A percentile compares a stretch with the other conserved stretches of the same genome.
These are phyloP conservation scores for Tremella mesenterica DNA, from an alignment of 768 basidiomycete species.

Conservation along the genomic window DNA sequence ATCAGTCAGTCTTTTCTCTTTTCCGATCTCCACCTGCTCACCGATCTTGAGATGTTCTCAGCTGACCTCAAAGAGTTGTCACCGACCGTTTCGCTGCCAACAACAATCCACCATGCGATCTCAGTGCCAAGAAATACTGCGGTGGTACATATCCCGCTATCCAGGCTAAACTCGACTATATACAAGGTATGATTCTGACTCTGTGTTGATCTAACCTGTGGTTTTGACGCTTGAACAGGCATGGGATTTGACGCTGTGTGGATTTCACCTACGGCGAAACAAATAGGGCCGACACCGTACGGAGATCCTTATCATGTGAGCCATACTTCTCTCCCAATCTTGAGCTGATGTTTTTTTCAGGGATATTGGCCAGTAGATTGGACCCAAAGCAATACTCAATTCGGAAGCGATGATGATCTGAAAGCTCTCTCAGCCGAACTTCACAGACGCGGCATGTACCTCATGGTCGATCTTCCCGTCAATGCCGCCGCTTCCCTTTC, in stretches of 20 bases:
- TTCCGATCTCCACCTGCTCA: not conserved
- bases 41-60: not conserved
- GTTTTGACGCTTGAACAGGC: constrained; percentile 33
- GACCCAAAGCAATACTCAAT: constrained; percentile 38
- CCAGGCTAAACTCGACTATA: constrained; percentile 42
- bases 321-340: not conserved
- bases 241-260: constrained; percentile 45
- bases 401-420: constrained; percentile 38
- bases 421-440: constrained; percentile 38
- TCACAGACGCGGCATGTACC: constrained; percentile 41
- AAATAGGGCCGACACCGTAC: constrained; percentile 29
- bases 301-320: constrained; percentile 44
- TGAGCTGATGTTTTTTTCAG: constrained; percentile 6
- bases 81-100: constrained; percentile 44
- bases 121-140: constrained; percentile 29
- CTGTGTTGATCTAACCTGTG: constrained; percentile 44
- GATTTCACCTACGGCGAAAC: constrained; percentile 42
- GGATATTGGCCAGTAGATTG: constrained; percentile 41
- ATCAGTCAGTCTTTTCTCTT: constrained; percentile 20
- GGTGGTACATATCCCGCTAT: constrained; percentile 38
- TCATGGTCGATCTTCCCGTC: constrained; percentile 44
- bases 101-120: constrained; percentile 23
- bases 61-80: constrained; percentile 25
- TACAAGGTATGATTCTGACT: constrained; percentile 44
- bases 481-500: constrained; percentile 18